Percentiles rank a stretch among this genome's conserved stretches.
Conservation (phyloP, 2,329 filamentous ascomycete species). For the Penicillium glabrum region DNA sequence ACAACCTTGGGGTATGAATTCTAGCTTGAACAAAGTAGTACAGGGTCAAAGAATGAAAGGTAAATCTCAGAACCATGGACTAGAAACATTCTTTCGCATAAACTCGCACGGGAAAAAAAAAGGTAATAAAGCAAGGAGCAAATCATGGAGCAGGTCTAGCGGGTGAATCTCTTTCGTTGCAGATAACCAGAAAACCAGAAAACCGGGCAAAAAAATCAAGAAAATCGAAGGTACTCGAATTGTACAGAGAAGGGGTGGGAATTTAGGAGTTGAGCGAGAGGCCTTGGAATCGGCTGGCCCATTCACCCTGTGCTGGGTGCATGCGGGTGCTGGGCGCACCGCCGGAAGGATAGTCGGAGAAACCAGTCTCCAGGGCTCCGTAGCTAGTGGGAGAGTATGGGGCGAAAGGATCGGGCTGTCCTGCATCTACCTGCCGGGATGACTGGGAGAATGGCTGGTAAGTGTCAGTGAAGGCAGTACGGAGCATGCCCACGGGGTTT, state of each 20-base stretch:
- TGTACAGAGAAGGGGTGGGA: conserved; percentile 1
- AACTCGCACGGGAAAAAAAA: background rate
- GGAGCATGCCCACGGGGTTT: conserved; percentile 31
- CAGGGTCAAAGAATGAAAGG: background rate
- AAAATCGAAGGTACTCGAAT: conserved; percentile 2
- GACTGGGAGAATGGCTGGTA: conserved; percentile 38
- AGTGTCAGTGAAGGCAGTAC: conserved; percentile 36
- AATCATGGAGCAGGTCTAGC: background rate
- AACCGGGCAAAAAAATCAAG: background rate
- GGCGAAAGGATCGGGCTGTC: conserved; percentile 38
- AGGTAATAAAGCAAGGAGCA: background rate
- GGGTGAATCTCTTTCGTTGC: conserved; percentile 2
- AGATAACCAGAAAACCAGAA: background rate
- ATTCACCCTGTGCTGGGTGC: conserved; percentile 51
- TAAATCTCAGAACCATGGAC: background rate
- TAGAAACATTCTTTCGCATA: background rate
- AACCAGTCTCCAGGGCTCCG: conserved; percentile 40
- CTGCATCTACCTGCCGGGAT: conserved; percentile 33
- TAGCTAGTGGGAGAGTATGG: conserved; percentile 33
- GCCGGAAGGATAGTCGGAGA: conserved; percentile 31
- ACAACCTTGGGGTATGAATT: conserved; percentile 14
- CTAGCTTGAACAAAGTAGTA: conserved; percentile 14
- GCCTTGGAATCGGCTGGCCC: conserved; percentile 66
- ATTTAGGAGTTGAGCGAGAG: conserved; percentile 65
- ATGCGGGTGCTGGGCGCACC: conserved; percentile 36